A percentile compares a stretch with the other conserved stretches of the same genome.
These are phyloP conservation scores for Neurospora sp. DNA, from an alignment of 495 filamentous ascomycete genomes.

Conservation along the genomic window DNA sequence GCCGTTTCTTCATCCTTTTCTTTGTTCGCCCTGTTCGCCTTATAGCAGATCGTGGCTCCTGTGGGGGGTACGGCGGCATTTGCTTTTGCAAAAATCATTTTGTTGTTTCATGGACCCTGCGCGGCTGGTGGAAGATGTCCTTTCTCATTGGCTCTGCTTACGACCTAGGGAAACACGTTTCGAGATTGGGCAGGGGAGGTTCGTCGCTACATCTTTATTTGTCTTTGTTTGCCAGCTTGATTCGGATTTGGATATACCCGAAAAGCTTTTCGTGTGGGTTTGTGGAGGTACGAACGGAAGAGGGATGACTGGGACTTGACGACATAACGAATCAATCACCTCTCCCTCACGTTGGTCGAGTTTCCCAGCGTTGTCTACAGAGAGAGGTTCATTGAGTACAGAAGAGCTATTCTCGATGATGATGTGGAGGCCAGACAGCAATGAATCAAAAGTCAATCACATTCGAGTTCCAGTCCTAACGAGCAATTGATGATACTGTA, in stretches of 20 bases:
- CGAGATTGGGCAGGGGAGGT: not conserved
- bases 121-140: not conserved
- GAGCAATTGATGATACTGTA: not conserved
- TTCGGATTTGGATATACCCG: not conserved
- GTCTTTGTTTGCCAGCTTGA: not conserved
- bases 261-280: not conserved
- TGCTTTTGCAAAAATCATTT: not conserved
- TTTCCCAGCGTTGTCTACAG: not conserved
- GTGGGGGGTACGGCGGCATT: not conserved
- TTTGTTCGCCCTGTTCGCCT: not conserved
- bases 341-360: not conserved
- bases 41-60: not conserved
- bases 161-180: not conserved
- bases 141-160: not conserved
- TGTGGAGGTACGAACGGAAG: not conserved
- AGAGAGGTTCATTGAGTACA: not conserved
- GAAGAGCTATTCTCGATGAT: not conserved
- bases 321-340: not conserved
- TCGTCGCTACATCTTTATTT: not conserved
- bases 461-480: not conserved
- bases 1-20: not conserved
- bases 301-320: not conserved
- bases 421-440: not conserved
- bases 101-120: not conserved
- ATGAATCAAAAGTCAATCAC: not conserved